These are phyloP conservation scores for Ustilago vetiveriae DNA, from an alignment of 1,284 basidiomycete species.

Conservation along the genomic window DNA sequence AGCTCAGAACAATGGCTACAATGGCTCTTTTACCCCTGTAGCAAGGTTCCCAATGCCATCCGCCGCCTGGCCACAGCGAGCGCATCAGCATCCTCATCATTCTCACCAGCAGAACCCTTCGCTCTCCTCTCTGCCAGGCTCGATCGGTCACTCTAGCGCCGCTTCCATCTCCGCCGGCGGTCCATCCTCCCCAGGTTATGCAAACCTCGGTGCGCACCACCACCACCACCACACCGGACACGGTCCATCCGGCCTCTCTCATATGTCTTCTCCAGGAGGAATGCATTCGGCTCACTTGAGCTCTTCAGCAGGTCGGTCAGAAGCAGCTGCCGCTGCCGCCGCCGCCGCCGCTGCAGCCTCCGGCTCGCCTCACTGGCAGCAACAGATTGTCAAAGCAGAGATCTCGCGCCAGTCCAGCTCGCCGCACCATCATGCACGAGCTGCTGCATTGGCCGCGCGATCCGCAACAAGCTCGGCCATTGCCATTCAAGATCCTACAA, in stretches of 20 bases:
- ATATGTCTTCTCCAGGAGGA: slow-evolving; percentile 52
- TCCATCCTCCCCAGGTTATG: slow-evolving; percentile 59
- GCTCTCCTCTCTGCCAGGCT: slow-evolving; percentile 57
- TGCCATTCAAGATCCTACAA: slow-evolving; percentile 69
- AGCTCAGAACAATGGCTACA: slow-evolving; percentile 31
- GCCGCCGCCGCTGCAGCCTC: slow-evolving; percentile 40
- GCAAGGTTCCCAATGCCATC: slow-evolving; percentile 48
- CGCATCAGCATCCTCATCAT: slow-evolving; percentile 47
- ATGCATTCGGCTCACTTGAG: slow-evolving; percentile 48
- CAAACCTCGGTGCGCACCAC: slow-evolving; percentile 40
- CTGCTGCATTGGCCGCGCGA: slow-evolving; percentile 72
- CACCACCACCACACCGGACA: slow-evolving; percentile 51
- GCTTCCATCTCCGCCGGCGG: slow-evolving; percentile 39
- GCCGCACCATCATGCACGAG: slow-evolving; percentile 72
- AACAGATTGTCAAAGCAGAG: slow-evolving; percentile 64
- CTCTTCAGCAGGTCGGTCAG: slow-evolving; percentile 27
- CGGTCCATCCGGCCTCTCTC: slow-evolving; percentile 49
- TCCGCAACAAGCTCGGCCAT: slow-evolving; percentile 69
- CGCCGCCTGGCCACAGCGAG: slow-evolving; percentile 35
- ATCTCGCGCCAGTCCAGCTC: slow-evolving; percentile 70
- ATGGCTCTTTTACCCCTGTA: slow-evolving; percentile 42
- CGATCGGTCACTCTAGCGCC: slow-evolving; percentile 48
- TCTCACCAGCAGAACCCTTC: slow-evolving; percentile 61
- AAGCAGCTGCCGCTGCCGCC: slow-evolving; percentile 26
- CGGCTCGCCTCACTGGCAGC: slow-evolving; percentile 61